These are phyloP conservation scores for Thelonectria blattea DNA, from an alignment of 2,329 filamentous ascomycete genomes.

Conservation along the genomic window DNA sequence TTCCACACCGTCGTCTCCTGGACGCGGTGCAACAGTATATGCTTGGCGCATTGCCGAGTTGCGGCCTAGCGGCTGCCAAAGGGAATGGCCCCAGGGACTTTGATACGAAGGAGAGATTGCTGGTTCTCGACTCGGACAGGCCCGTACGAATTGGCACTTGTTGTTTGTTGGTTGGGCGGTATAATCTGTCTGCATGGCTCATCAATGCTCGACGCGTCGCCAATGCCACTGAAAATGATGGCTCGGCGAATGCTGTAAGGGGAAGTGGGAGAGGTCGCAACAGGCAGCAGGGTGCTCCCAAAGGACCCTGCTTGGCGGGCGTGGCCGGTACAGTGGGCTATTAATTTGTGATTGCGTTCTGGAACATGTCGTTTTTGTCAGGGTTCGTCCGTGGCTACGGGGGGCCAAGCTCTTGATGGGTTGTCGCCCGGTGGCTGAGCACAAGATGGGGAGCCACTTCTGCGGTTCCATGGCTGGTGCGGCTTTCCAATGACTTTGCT, in stretches of 20 bases:
- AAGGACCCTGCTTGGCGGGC: background rate
- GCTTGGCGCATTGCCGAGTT: background rate
- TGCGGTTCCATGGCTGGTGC: background rate
- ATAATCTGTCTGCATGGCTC: background rate
- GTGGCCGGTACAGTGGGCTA: background rate
- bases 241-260: background rate
- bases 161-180: background rate
- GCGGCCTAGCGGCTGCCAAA: background rate
- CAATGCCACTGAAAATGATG: background rate
- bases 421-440: background rate
- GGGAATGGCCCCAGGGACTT: background rate
- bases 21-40: background rate
- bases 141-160: background rate
- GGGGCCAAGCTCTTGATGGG: background rate
- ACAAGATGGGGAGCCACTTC: background rate
- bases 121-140: background rate
- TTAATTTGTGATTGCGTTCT: background rate
- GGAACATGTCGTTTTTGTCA: background rate
- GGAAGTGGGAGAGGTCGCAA: background rate
- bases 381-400: background rate
- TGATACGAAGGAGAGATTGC: background rate
- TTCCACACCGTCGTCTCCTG: background rate
- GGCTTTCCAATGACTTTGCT: background rate
- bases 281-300: background rate
- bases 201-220: background rate